Evolutionary conservation across 768 basidiomycete species (phyloP).

Genomic region (Kondoa malvinella): DNA sequence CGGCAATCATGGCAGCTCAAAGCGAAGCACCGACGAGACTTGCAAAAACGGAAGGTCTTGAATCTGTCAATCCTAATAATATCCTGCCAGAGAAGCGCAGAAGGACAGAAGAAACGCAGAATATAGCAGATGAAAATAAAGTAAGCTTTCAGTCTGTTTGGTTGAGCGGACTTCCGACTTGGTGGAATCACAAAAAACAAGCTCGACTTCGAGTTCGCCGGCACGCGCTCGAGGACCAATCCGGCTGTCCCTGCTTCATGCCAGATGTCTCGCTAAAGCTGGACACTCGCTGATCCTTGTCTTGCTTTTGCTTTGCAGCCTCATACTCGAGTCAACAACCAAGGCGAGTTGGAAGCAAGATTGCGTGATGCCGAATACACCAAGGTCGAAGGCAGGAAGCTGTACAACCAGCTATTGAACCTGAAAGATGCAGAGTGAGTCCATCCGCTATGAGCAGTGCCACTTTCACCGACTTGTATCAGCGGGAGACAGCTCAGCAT

Average conservation of each 20-base stretch:
- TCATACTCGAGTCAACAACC: not conserved
- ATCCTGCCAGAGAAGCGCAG: not conserved
- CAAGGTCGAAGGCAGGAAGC: not conserved
- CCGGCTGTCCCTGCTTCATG: too few relatives aligned
- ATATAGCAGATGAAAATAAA: not conserved
- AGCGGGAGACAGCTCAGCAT: conserved; percentile 4
- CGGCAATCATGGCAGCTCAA: not conserved
- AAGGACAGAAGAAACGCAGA: not conserved
- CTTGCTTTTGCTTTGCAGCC: not conserved
- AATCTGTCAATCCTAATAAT: not conserved
- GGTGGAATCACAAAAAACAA: not conserved
- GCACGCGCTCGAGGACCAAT: too few relatives aligned
- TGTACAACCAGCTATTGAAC: conserved; percentile 16
- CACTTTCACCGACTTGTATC: not conserved
- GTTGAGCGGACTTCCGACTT: conserved; percentile 2
- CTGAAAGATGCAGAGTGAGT: conserved; percentile 1
- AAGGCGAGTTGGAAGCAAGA: not conserved
- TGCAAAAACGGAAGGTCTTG: not conserved
- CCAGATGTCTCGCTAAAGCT: too few relatives aligned
- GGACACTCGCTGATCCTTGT: not conserved
- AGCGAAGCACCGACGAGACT: not conserved
- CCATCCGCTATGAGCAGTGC: not conserved
- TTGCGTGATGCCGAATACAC: conserved; percentile 5
- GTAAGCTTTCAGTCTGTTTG: not conserved
- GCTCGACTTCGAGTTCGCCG: not conserved